A percentile compares a stretch with the other conserved stretches of the same genome.
These are phyloP conservation scores for Leccinum imitatum DNA, from an alignment of 768 basidiomycete species.

Conservation along the genomic window DNA sequence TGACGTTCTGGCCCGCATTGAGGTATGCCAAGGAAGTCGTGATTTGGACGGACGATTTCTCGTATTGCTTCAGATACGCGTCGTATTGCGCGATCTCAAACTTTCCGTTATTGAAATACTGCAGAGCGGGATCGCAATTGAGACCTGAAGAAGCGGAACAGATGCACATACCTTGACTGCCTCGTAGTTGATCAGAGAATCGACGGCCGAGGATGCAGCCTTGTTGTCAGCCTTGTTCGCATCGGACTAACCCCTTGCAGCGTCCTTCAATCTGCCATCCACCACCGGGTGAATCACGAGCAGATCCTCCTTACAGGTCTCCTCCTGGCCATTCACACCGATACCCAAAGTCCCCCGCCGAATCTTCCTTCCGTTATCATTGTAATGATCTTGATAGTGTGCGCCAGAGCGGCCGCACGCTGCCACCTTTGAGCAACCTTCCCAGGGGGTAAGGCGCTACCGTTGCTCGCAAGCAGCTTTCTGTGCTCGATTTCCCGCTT, in stretches of 20 bases:
- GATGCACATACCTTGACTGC: conserved; percentile 84
- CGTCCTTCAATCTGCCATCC: conserved; percentile 67
- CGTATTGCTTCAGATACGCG: conserved; percentile 80
- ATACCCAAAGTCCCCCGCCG: conserved; percentile 35
- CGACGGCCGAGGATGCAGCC: conserved; percentile 90
- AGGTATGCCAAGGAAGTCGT: conserved; percentile 90
- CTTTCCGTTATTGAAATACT: conserved; percentile 98
- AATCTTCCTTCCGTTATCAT: conserved; percentile 55
- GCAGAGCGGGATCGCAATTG: conserved; percentile 6
- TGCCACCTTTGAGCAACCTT: conserved; percentile 48
- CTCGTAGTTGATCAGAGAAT: conserved; percentile 97
- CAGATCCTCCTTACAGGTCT: conserved; percentile 44
- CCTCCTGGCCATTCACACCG: conserved; percentile 11
- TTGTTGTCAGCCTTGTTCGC: conserved; percentile 97
- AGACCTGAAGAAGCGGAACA: neutral
- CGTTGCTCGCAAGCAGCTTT: conserved; percentile 27
- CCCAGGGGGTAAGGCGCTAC: conserved; percentile 12
- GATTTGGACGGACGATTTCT: conserved; percentile 91
- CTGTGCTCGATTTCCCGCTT: conserved; percentile 47
- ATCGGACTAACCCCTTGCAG: conserved; percentile 45
- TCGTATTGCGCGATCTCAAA: conserved; percentile 93
- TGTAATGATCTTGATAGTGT: conserved; percentile 60
- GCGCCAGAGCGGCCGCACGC: conserved; percentile 45
- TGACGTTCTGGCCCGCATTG: conserved; percentile 96
- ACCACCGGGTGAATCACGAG: conserved; percentile 58